Base-by-base conservation (phyloP, 2,329 filamentous ascomycete species). In the Sordariomycetes sp. region DNA sequence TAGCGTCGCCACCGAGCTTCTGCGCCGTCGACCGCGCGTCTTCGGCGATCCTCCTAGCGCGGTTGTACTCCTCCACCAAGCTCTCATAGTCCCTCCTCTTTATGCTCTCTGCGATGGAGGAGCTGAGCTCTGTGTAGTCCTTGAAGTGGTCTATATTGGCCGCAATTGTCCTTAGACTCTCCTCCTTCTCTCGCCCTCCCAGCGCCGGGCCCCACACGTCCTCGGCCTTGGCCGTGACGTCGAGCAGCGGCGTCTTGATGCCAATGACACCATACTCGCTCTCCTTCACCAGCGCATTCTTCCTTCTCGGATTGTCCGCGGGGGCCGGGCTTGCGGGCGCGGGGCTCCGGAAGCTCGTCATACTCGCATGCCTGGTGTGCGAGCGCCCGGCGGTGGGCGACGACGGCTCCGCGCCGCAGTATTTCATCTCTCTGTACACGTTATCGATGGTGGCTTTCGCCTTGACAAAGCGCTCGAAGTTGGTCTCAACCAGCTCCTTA, bases 401-500 rank as follows among this genome's bases (percentile, higher is more conserved):
- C 8, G 72, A 65, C 6, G 78, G 76, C 53, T 85, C 82, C 24
- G 68, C 74, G 12, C 83, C 83, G 53, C 80, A 77, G 62, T 76
- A 91, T 77, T 82, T 96, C 94, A 99, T 99, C 70, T 99, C 94
- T 61, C 86, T 95, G 72, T 99, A 99, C 56, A 99, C 94, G 72
- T 95, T 95, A 73, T 99, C 94, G 65, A 99, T 97, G 8, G 92
- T 97, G 20, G 92, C 89, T 70, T 99, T 99, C 51, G 94, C 94
- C 61, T 90, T 87, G 58, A 99, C 94, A 74, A 99, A 99, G 62
- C 92, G 87, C 71, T 99, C 95, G 67, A 99, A 99, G 69, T 99
- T 99, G 62, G 89, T 92, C 70, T 99, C 94, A 25, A 99, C 94
- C 20, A 99, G 79, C 12, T 95, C 88, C 68, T 99, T 99, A 60